Conservation (phyloP, 177 flowering plant genomes). For the Tripterygium wilfordii region DNA sequence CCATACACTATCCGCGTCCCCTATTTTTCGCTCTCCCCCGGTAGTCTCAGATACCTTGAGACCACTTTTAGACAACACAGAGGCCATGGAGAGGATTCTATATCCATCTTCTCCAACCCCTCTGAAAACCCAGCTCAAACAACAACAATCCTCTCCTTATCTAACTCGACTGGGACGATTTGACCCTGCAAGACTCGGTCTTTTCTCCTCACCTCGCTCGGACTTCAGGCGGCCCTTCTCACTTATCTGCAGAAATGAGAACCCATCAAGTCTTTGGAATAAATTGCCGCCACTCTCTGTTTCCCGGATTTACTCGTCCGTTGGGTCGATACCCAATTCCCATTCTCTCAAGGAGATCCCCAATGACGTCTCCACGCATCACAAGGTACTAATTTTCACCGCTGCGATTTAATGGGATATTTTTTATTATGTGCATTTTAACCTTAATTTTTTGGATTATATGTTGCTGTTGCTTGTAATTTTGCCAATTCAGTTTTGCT, state of each 20-base stretch:
- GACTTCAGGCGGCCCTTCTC: slow-evolving; percentile 19
- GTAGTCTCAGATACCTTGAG: not conserved
- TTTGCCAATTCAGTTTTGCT: too few relatives aligned
- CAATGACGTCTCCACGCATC: slow-evolving; percentile 8
- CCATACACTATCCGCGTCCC: slow-evolving; percentile 1
- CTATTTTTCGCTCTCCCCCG: not conserved
- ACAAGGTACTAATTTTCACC: slow-evolving; percentile 29
- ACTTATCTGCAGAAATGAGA: slow-evolving; percentile 22
- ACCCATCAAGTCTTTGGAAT: slow-evolving; percentile 6
- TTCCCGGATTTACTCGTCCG: slow-evolving; percentile 9
- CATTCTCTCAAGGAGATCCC: slow-evolving; percentile 18
- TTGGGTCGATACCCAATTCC: slow-evolving; percentile 16
- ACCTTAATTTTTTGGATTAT: too few relatives aligned
- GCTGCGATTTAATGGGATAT: not conserved
- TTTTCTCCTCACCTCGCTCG: slow-evolving; percentile 7
- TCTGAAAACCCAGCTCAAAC: slow-evolving; percentile 26
- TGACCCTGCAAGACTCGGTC: slow-evolving; percentile 19
- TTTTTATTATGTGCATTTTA: too few relatives aligned
- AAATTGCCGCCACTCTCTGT: not conserved
- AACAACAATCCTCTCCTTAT: slow-evolving; percentile 16
- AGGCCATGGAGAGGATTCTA: slow-evolving; percentile 70
- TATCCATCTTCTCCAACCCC: slow-evolving; percentile 46
- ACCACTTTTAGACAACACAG: not conserved
- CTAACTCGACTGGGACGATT: slow-evolving; percentile 26
- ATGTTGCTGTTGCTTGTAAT: too few relatives aligned